Evolutionary conservation across 768 basidiomycete genomes (phyloP).

Genomic region (Phaeotremella fagi): DNA sequence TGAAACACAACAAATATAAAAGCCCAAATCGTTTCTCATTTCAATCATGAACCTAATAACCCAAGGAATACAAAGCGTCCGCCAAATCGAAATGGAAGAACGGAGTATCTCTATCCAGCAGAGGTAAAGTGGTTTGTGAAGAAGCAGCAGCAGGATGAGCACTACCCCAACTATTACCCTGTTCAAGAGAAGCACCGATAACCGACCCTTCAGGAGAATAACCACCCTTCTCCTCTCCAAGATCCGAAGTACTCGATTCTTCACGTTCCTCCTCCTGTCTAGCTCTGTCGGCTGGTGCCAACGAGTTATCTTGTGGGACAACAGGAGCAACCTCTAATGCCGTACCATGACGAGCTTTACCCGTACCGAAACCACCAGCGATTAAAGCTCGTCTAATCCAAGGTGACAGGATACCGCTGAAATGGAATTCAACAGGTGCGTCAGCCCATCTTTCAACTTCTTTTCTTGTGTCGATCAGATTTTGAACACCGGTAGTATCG

Average conservation of each 20-base stretch:
- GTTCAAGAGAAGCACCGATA: neutral
- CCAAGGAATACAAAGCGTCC: constrained; percentile 32
- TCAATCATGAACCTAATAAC: neutral
- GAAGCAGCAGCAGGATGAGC: neutral
- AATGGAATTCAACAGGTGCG: constrained; percentile 76
- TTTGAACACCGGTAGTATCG: constrained; percentile 86
- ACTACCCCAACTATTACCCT: too few relatives aligned
- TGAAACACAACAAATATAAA: too few relatives aligned
- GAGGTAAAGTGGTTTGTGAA: constrained; percentile 20
- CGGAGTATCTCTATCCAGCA: constrained; percentile 42
- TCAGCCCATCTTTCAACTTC: constrained; percentile 87
- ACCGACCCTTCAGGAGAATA: constrained; percentile 1
- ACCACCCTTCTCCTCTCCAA: constrained; percentile 11
- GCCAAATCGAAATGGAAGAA: constrained; percentile 82
- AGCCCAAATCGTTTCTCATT: neutral
- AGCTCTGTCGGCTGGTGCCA: constrained; percentile 41
- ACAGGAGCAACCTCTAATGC: constrained; percentile 70
- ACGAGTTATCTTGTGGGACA: constrained; percentile 54
- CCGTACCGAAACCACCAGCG: constrained; percentile 84
- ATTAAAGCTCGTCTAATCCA: constrained; percentile 78
- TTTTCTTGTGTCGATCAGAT: constrained; percentile 78
- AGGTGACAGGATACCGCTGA: constrained; percentile 81
- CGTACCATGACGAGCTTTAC: constrained; percentile 47
- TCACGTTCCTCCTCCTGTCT: constrained; percentile 42
- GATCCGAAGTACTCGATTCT: constrained; percentile 1